Conservation (phyloP, 2,329 filamentous ascomycete genomes). For the Pochonia chlamydosporia region DNA sequence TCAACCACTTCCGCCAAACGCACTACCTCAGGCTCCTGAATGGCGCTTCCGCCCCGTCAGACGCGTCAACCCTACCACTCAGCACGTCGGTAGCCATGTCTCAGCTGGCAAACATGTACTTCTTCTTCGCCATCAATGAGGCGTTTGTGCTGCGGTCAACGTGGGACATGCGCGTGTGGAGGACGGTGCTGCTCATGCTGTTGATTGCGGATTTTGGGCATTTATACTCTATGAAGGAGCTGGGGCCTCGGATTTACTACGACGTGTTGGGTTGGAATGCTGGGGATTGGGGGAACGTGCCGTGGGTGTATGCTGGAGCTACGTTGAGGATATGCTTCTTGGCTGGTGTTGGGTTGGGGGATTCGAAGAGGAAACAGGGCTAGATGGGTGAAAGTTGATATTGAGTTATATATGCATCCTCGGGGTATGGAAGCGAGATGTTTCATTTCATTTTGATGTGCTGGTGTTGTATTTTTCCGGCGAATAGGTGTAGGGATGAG, state of each 20-base stretch:
- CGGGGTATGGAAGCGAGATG: too few species aligned
- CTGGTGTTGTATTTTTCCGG: too few species aligned
- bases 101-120: conserved; percentile 73
- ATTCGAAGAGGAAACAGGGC: conserved; percentile 16
- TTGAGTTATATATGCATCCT: too few species aligned
- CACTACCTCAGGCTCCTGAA: conserved; percentile 46
- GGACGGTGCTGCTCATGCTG: conserved; percentile 57
- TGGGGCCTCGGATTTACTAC: conserved; percentile 61
- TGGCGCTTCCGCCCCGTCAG: neutral
- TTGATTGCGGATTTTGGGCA: conserved; percentile 74
- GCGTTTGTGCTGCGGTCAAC: conserved; percentile 68
- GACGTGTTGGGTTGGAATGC: conserved; percentile 56
- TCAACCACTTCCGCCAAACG: conserved; percentile 40
- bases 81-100: conserved; percentile 62
- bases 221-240: conserved; percentile 56
- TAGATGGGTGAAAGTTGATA: too few species aligned
- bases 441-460: too few species aligned
- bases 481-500: too few species aligned
- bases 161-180: conserved; percentile 64
- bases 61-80: conserved; percentile 37
- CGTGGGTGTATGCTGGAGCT: conserved; percentile 64
- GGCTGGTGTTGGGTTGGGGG: conserved; percentile 45
- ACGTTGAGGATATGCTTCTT: conserved; percentile 54
- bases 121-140: conserved; percentile 73
- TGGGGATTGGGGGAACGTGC: conserved; percentile 63